phyloP scores from a whole-genome alignment of 495 filamentous ascomycete genomes.

The Penicillium coprophilum region DNA sequence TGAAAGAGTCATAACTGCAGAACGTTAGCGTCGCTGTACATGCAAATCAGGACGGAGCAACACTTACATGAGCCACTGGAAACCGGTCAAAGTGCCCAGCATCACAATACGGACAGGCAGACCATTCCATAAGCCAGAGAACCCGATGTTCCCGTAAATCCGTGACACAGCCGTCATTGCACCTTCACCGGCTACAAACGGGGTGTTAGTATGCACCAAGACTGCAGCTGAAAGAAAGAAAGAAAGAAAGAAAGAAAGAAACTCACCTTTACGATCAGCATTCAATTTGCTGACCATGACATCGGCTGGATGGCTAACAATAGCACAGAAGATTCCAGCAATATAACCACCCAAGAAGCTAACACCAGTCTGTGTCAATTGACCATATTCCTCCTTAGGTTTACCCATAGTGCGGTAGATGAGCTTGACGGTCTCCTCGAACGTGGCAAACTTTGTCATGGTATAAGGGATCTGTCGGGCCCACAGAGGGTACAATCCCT shows the following conservation, averaged over 20 bases:
- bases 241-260: conserved; percentile 20
- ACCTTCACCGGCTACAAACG: conserved; percentile 56
- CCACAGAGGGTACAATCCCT: conserved; percentile 70
- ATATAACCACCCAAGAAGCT: conserved; percentile 71
- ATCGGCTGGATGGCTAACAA: conserved; percentile 65
- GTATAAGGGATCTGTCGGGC: conserved; percentile 72
- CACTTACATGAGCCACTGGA: conserved; percentile 69
- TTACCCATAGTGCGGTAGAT: conserved; percentile 64
- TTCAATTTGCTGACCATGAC: conserved; percentile 75
- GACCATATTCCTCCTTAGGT: conserved; percentile 62
- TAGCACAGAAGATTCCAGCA: conserved; percentile 67
- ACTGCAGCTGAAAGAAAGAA: neutral
- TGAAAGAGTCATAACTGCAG: conserved; percentile 67
- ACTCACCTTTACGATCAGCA: conserved; percentile 59
- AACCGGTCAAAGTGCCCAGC: conserved; percentile 66
- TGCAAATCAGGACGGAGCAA: neutral
- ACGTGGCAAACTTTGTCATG: conserved; percentile 75
- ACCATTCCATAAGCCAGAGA: conserved; percentile 69
- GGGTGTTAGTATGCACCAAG: conserved; percentile 11
- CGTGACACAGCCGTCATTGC: conserved; percentile 60
- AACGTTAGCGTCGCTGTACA: conserved; percentile 10
- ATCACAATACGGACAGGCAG: conserved; percentile 64
- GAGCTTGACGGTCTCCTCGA: conserved; percentile 63
- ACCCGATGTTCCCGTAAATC: conserved; percentile 73
- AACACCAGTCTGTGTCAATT: conserved; percentile 65